Conservation (phyloP, 345 rosid genomes). For the Streptanthus diversifolius region DNA sequence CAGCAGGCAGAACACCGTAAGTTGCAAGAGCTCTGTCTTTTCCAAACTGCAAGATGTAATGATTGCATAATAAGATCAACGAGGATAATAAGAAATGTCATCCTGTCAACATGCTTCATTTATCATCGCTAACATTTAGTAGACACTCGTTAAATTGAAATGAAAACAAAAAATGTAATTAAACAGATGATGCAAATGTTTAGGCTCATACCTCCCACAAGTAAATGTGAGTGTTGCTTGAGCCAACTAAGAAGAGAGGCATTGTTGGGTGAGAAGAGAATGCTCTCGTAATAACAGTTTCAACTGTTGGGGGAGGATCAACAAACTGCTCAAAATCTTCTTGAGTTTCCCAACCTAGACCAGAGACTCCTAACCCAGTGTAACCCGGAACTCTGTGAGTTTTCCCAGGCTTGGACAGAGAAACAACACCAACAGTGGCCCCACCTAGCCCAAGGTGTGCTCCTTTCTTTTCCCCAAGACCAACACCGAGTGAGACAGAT, state of each 20-base stretch:
- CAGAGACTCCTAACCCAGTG: constrained; percentile 63
- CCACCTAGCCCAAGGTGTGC: constrained; percentile 76
- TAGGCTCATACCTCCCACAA: constrained; percentile 79
- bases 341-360: constrained; percentile 78
- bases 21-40: constrained; percentile 81
- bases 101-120: background rate
- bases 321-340: constrained; percentile 65
- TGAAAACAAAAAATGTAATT: background rate
- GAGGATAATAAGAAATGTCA: constrained; percentile 1
- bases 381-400: constrained; percentile 60
- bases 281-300: constrained; percentile 66
- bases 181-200: constrained; percentile 4
- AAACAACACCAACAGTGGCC: constrained; percentile 55
- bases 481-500: constrained; percentile 64
- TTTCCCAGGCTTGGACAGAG: constrained; percentile 48
- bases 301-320: constrained; percentile 72
- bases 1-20: constrained; percentile 87
- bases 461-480: constrained; percentile 71
- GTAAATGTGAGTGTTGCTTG: constrained; percentile 84
- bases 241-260: constrained; percentile 91
- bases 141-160: background rate
- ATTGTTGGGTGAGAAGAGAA: constrained; percentile 86
- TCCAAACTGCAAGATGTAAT: constrained; percentile 59
- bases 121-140: background rate
- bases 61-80: constrained; percentile 31